Percentiles rank a stretch among this genome's conserved stretches.
phyloP scores from a whole-genome alignment of 345 rosid species.

The Zanthoxylum bungeanum region DNA sequence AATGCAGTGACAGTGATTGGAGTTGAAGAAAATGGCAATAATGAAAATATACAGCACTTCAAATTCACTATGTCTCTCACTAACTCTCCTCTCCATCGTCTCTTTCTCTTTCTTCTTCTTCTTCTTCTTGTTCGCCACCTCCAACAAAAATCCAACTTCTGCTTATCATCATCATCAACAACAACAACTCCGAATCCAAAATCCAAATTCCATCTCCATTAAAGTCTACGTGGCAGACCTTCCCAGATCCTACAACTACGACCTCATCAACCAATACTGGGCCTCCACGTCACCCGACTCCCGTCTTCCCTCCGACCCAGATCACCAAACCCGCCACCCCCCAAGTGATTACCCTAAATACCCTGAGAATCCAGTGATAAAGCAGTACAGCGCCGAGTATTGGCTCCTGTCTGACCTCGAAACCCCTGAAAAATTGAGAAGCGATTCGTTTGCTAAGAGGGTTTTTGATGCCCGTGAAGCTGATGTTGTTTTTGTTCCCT shows the following conservation, averaged over 20 bases:
- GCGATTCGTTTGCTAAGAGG: slow-evolving; percentile 59
- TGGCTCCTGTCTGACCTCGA: slow-evolving; percentile 92
- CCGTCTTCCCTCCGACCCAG: slow-evolving; percentile 72
- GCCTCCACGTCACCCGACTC: slow-evolving; percentile 53
- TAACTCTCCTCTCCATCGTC: slow-evolving; percentile 36
- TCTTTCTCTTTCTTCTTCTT: slow-evolving; percentile 36
- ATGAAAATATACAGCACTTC: slow-evolving; percentile 21
- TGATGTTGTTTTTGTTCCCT: slow-evolving; percentile 86
- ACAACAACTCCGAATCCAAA: slow-evolving; percentile 7
- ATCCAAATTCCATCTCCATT: slow-evolving; percentile 29
- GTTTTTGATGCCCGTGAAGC: slow-evolving; percentile 51
- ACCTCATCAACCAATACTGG: slow-evolving; percentile 76
- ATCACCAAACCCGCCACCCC: slow-evolving; percentile 39
- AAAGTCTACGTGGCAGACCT: slow-evolving; percentile 75
- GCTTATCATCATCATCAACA: background rate
- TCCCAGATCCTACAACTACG: slow-evolving; percentile 84
- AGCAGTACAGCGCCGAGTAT: slow-evolving; percentile 97
- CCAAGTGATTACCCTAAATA: slow-evolving; percentile 45
- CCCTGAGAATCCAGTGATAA: slow-evolving; percentile 80
- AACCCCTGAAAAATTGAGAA: slow-evolving; percentile 46
- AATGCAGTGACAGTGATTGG: background rate
- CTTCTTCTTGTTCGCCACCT: slow-evolving; percentile 18
- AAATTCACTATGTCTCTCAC: slow-evolving; percentile 34
- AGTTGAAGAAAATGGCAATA: slow-evolving; percentile 23
- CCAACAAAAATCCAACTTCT: slow-evolving; percentile 3